Conservation (phyloP, 2,329 filamentous ascomycete genomes). For the Pseudogymnoascus sp. region DNA sequence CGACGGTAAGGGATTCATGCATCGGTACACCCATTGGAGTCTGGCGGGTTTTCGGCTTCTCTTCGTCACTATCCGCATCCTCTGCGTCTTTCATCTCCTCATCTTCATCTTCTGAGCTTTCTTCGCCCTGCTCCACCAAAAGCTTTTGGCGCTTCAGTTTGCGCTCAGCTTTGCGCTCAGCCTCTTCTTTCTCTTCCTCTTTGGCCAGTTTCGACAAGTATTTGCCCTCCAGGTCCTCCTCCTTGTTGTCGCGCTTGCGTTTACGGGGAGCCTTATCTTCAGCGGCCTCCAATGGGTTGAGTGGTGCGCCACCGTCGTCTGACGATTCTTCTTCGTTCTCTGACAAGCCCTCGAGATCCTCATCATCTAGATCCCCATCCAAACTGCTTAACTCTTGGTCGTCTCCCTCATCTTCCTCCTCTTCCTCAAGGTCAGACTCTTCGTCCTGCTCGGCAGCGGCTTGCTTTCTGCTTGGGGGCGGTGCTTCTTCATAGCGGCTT, state of each 20-base stretch:
- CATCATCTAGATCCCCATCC: constrained; percentile 29
- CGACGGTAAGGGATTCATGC: constrained; percentile 48
- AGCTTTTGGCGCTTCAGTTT: constrained; percentile 45
- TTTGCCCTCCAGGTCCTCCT: constrained; percentile 59
- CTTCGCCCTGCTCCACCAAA: constrained; percentile 30
- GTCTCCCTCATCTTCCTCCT: constrained; percentile 20
- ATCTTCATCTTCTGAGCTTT: constrained; percentile 23
- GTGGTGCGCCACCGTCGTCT: constrained; percentile 30
- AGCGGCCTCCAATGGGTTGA: constrained; percentile 38
- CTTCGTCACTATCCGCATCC: constrained; percentile 24
- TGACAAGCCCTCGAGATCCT: constrained; percentile 22
- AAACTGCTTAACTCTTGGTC: constrained; percentile 30
- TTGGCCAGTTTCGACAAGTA: constrained; percentile 59
- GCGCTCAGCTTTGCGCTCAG: constrained; percentile 33
- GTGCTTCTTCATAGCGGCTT: constrained; percentile 27
- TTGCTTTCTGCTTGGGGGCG: constrained; percentile 20
- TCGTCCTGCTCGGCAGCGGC: constrained; percentile 24
- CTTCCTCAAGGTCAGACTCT: constrained; percentile 20
- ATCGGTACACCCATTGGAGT: constrained; percentile 32
- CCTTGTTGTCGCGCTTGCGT: constrained; percentile 54
- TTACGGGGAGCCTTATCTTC: constrained; percentile 33
- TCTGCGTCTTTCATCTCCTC: constrained; percentile 17
- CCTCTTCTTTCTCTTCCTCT: constrained; percentile 48
- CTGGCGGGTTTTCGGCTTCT: constrained; percentile 31
- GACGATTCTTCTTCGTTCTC: constrained; percentile 26